Conservation (phyloP, 352 stramenopile species). For the Pythium sp. region DNA sequence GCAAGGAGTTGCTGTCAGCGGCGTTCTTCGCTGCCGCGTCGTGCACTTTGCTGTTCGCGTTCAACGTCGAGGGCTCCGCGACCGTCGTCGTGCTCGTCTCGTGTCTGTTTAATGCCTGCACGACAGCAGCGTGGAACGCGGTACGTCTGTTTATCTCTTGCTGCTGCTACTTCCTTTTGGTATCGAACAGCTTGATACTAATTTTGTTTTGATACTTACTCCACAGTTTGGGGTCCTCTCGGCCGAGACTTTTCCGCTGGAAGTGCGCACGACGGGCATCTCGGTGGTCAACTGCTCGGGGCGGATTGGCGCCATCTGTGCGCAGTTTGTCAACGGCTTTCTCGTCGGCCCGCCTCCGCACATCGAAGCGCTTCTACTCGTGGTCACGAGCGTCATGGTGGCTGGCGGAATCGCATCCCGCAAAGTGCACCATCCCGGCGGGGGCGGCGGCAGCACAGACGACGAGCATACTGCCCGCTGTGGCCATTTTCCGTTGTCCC, state of each 20-base stretch:
- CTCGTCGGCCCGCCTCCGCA: slow-evolving; percentile 78
- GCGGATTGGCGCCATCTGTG: slow-evolving; percentile 85
- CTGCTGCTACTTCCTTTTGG: background rate
- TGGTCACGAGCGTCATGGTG: slow-evolving; percentile 75
- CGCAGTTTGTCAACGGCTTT: slow-evolving; percentile 90
- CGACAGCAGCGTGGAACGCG: slow-evolving; percentile 88
- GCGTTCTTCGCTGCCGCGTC: slow-evolving; percentile 66
- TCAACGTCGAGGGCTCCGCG: slow-evolving; percentile 61
- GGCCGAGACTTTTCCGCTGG: slow-evolving; percentile 85
- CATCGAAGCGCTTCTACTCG: slow-evolving; percentile 69
- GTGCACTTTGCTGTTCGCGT: slow-evolving; percentile 77
- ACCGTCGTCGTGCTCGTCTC: slow-evolving; percentile 83
- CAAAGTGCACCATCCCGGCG: slow-evolving; percentile 24
- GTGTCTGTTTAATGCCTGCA: slow-evolving; percentile 91
- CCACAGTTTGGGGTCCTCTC: slow-evolving; percentile 86
- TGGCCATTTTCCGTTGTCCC: background rate
- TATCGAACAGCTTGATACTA: background rate
- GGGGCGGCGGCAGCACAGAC: slow-evolving; percentile 21
- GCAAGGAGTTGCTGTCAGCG: slow-evolving; percentile 58
- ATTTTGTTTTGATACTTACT: background rate
- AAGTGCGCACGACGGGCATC: slow-evolving; percentile 88
- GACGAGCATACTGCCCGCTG: slow-evolving; percentile 8
- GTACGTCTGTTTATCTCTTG: slow-evolving; percentile 28
- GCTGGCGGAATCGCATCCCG: slow-evolving; percentile 51
- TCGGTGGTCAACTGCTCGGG: slow-evolving; percentile 87